Evolutionary conservation across 2,329 filamentous ascomycete species (phyloP).

Genomic region (Beauveria rudraprayagi): DNA sequence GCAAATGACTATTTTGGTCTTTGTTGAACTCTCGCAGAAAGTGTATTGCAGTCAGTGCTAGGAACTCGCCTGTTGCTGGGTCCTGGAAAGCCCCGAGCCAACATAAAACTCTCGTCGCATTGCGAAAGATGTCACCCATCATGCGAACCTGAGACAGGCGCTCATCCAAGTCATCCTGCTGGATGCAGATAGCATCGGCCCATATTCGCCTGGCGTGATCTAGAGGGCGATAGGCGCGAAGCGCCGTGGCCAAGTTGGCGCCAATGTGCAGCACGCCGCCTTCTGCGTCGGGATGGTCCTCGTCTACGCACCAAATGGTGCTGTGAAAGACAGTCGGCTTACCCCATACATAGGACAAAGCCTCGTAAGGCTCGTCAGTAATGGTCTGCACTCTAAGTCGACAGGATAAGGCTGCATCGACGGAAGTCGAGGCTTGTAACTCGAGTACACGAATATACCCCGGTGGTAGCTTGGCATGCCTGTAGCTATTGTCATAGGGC

Average conservation of each 20-base stretch:
- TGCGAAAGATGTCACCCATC: constrained; percentile 16
- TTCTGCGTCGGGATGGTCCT: not conserved
- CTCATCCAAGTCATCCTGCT: constrained; percentile 13
- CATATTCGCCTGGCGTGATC: constrained; percentile 10
- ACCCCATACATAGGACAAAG: constrained; percentile 12
- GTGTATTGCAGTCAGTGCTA: not conserved
- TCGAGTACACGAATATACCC: constrained; percentile 7
- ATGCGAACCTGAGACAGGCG: constrained; percentile 14
- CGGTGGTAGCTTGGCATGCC: not conserved
- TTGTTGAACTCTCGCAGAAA: constrained; percentile 2
- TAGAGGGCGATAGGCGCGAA: constrained; percentile 3
- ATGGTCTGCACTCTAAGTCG: constrained; percentile 2
- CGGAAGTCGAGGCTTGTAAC: not conserved
- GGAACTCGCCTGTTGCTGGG: not conserved
- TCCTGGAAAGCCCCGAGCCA: constrained; percentile 13
- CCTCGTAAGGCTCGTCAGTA: constrained; percentile 10
- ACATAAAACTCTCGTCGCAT: constrained; percentile 10
- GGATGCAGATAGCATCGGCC: constrained; percentile 17
- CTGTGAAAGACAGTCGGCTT: not conserved
- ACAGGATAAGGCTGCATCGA: not conserved
- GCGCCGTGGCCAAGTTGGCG: constrained; percentile 9
- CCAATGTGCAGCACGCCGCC: constrained; percentile 5
- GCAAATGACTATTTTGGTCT: not conserved
- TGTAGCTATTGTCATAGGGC: not conserved
- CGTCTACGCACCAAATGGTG: constrained; percentile 4